phyloP scores from a whole-genome alignment of 768 basidiomycete genomes.

The Naganishia antarctica region DNA sequence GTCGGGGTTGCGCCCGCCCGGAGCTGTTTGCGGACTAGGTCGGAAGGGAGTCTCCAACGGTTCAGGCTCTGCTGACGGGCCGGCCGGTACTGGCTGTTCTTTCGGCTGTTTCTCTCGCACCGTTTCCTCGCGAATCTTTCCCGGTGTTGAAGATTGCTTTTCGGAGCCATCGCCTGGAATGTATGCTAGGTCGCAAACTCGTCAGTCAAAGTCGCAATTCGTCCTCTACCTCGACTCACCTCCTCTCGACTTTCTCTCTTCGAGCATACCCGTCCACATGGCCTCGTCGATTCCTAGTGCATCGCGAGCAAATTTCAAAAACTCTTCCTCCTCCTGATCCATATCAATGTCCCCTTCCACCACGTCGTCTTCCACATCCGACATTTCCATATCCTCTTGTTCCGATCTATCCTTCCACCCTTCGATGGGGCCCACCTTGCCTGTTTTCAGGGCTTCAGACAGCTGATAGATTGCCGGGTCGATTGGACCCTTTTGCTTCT shows the following conservation, averaged over 20 bases:
- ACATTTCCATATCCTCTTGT: slow-evolving; percentile 24
- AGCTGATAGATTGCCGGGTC: slow-evolving; percentile 19
- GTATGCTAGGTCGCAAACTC: slow-evolving; percentile 25
- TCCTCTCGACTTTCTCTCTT: slow-evolving; percentile 70
- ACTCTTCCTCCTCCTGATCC: slow-evolving; percentile 88
- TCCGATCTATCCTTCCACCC: slow-evolving; percentile 18
- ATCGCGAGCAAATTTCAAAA: slow-evolving; percentile 88
- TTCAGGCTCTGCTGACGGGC: not conserved
- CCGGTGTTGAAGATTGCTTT: no score
- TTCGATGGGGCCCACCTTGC: slow-evolving; percentile 21
- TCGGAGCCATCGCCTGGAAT: slow-evolving; percentile 22
- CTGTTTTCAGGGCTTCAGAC: slow-evolving; percentile 22
- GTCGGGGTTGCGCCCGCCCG: slow-evolving; percentile 57
- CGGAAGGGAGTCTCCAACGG: not conserved
- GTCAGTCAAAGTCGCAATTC: not conserved
- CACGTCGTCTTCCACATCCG: slow-evolving; percentile 63
- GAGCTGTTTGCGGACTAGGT: not conserved
- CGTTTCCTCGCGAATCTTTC: no score
- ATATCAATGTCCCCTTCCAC: slow-evolving; percentile 62
- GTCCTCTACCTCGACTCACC: no score
- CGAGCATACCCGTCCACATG: slow-evolving; percentile 83
- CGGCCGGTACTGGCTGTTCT: no score
- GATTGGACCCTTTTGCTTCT: slow-evolving; percentile 21
- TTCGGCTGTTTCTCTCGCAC: no score
- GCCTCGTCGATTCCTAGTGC: slow-evolving; percentile 79